A percentile compares a stretch with the other conserved stretches of the same genome.
Evolutionary conservation across 768 basidiomycete species (phyloP).

Genomic region (Boletus rubropictus): DNA sequence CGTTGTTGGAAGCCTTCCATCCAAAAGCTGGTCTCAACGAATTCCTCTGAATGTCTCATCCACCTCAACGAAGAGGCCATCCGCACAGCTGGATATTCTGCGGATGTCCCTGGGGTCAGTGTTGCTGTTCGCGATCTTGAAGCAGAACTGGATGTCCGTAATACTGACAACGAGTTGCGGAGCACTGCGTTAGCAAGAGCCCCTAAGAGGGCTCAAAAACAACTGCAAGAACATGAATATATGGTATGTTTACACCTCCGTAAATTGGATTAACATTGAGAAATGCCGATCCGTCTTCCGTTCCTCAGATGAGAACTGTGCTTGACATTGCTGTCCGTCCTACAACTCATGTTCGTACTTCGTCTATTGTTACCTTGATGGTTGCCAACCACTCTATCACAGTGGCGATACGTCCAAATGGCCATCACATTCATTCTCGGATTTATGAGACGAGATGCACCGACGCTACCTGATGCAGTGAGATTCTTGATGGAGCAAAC

Average conservation of each 20-base stretch:
- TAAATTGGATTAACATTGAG: neutral
- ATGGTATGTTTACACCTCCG: constrained; percentile 37
- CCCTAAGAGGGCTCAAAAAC: constrained; percentile 37
- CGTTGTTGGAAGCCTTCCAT: constrained; percentile 10
- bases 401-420: constrained; percentile 83
- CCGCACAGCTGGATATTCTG: constrained; percentile 55
- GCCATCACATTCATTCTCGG: constrained; percentile 56
- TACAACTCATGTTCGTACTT: constrained; percentile 62
- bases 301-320: constrained; percentile 49
- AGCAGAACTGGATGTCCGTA: constrained; percentile 42
- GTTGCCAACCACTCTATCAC: constrained; percentile 11
- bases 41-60: constrained; percentile 57
- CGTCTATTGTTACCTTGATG: neutral
- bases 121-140: constrained; percentile 44
- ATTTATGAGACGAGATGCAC: constrained; percentile 58
- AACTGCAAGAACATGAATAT: constrained; percentile 41
- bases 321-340: constrained; percentile 55
- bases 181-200: constrained; percentile 40
- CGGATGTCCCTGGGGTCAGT: constrained; percentile 44
- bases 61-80: constrained; percentile 61
- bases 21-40: constrained; percentile 26
- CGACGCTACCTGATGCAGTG: constrained; percentile 47
- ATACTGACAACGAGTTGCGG: constrained; percentile 41
- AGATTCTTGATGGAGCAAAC: constrained; percentile 61
- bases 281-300: constrained; percentile 1